A percentile compares a stretch with the other conserved stretches of the same genome.
These are phyloP conservation scores for Lomentospora prolificans DNA, from an alignment of 2,329 filamentous ascomycete genomes.

Conservation along the genomic window DNA sequence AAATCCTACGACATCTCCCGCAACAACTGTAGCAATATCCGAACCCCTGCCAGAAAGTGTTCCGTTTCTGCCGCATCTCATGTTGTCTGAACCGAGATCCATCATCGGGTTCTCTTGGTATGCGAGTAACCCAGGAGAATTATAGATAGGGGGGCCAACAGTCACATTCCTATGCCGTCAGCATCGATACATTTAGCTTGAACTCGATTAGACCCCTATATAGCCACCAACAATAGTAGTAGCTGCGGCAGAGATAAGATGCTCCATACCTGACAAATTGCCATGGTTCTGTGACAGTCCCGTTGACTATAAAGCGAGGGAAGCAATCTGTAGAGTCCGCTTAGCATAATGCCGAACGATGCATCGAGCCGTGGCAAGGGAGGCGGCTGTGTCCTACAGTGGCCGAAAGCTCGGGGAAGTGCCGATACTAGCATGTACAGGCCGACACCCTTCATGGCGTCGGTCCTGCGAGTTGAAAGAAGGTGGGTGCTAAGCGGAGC, in stretches of 20 bases:
- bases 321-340: background rate
- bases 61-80: slow-evolving; percentile 1
- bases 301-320: background rate
- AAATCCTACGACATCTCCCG: background rate
- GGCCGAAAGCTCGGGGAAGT: slow-evolving; percentile 1
- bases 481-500: background rate
- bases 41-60: background rate
- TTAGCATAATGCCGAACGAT: background rate
- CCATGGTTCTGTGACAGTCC: background rate
- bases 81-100: background rate
- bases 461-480: background rate
- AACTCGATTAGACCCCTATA: too few species aligned
- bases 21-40: background rate
- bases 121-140: background rate
- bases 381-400: background rate
- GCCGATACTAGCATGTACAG: background rate
- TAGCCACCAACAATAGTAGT: too few species aligned
- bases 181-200: too few species aligned
- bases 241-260: too few species aligned
- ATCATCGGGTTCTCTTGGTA: slow-evolving; percentile 1
- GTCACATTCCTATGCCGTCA: background rate
- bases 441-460: background rate
- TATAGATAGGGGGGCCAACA: background rate
- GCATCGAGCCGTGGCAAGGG: background rate
- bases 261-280: slow-evolving; percentile 6